Base-by-base conservation (phyloP, 306 rosid genomes). In the Ormosia emarginata region DNA sequence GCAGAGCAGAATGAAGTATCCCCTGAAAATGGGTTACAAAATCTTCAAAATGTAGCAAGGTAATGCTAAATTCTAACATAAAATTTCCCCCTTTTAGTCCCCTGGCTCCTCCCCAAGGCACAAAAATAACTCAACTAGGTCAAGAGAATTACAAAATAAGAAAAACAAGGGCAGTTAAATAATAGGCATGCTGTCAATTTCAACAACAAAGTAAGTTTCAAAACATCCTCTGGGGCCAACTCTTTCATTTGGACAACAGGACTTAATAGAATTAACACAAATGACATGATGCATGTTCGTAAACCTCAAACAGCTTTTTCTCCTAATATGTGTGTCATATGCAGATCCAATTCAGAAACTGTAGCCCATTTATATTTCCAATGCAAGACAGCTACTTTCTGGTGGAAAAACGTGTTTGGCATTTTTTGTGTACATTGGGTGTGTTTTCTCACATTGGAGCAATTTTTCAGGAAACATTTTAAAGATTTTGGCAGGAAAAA, bases 1-100 rank as follows among this genome's bases (percentile, higher is more conserved):
- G 93, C 73, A 92, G 87, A 69, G 97, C 97, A 33, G 90, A 88
- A 81, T 92, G 97, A 71, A 92, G 90, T 82, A 92, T 92, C 14
- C 94, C 97, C 97, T 92, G 85, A 30, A 78, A 71, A 74, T 41
- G 72, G 41, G 29, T 67, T 71, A 85, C 6, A 65, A 69, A 69
- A 59, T 58, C n/a, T 58, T 78, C 6, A 32, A 29, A 30, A 39
- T 67, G 63, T 71, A 56, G 53, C 29, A 18, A 34, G 41, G 24
- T 50, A 68, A 67, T 63, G 56, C 34, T 43, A 73, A 71, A 64
- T 55, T 53, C 70, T 13, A 4, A 36, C 47, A 46, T 4, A 36
- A 70, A 0, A 3, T 24, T 59, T 47, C 43, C n/a, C 50, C 36
- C 1, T 71, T 69, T 41, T 8, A 68, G 32, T 12, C 40, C 69